Evolutionary conservation across 352 stramenopile species (phyloP).

Genomic region (Phytophthora ramorum): DNA sequence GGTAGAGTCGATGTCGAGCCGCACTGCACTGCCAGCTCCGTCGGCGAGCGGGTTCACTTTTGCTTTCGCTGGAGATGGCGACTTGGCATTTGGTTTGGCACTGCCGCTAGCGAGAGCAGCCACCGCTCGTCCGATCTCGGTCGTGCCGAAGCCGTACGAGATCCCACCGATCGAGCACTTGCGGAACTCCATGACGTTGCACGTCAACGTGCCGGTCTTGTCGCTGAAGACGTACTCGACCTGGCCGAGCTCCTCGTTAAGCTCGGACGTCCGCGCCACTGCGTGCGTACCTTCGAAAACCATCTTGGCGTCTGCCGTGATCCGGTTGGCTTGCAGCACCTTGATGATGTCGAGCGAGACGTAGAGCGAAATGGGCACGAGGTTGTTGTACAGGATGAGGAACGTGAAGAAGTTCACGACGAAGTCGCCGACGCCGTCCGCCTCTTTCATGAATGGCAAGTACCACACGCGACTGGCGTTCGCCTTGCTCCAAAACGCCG

Average conservation of each 20-base stretch:
- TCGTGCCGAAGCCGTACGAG: conserved; percentile 85
- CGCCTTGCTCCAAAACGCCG: conserved; percentile 41
- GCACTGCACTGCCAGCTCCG: conserved; percentile 6
- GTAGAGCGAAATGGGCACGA: conserved; percentile 97
- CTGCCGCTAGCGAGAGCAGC: conserved; percentile 38
- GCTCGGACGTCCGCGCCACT: conserved; percentile 83
- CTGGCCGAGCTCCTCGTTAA: conserved; percentile 95
- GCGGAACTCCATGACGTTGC: conserved; percentile 98
- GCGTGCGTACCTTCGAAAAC: conserved; percentile 73
- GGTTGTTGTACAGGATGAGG: conserved; percentile 95
- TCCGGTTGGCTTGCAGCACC: conserved; percentile 87
- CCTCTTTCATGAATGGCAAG: conserved; percentile 47
- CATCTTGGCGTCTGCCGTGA: conserved; percentile 90
- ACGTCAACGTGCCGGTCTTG: conserved; percentile 98
- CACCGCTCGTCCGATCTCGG: conserved; percentile 96
- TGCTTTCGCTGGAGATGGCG: conserved; percentile 16
- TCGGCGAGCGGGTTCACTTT: conserved; percentile 20
- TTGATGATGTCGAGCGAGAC: conserved; percentile 95
- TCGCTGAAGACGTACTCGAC: conserved; percentile 99
- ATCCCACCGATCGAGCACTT: conserved; percentile 90
- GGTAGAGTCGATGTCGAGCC: conserved; percentile 32
- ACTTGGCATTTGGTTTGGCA: not conserved
- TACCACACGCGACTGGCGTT: conserved; percentile 59
- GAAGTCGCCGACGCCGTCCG: conserved; percentile 39
- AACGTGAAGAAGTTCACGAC: conserved; percentile 91